Evolutionary conservation across 176 grass and related monocot genomes (phyloP), one percentile per base, ranked within the genome.

Genomic region (Carex kokanica): DNA sequence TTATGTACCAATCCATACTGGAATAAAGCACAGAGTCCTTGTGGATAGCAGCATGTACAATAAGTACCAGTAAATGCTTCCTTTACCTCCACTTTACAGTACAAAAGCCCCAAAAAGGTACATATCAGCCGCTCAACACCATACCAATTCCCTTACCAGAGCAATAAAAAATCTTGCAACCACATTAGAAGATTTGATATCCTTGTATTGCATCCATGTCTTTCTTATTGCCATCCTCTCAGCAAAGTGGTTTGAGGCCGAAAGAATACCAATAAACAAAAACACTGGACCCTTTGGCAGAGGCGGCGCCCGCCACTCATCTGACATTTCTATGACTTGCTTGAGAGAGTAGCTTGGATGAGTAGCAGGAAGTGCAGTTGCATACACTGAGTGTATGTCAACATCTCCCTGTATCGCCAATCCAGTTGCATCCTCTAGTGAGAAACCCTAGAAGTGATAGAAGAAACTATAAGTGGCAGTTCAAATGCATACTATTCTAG

Each of bases 211-310:
- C 93, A 99, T 91, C 96, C 96, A 99, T 15, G 93, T 99, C 89
- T 99, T 99, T 73, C 96, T 93, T 81, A 95, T 88, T 74, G 96
- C 89, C 96, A 99, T 99, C 75, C 96, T 89, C 69, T 99, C 96
- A 45, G 93, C 96, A 31, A 99, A 99, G 83, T 99, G 96, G 87
- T 99, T 99, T 0, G 93, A 93, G 53, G 96, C 88, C 64, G 93
- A 99, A 24, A 99, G 81, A 87, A 99, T 88, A 60, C 96, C 96
- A 63, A 99, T 88, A 70, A 99, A 99, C 85, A 99, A 88, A 85
- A 90, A 91, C 72, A 95, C 53, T 56, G 86, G 89, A 55, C 27
- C 77, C 81, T 88, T 86, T 8, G 79, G 91, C n/a, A 95, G 81
- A 66, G 89, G 88, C 21, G 41, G 86, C 20, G 93, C 89, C 65